phyloP scores from a whole-genome alignment of 176 grass and related monocot species.

The Zoysia japonica region DNA sequence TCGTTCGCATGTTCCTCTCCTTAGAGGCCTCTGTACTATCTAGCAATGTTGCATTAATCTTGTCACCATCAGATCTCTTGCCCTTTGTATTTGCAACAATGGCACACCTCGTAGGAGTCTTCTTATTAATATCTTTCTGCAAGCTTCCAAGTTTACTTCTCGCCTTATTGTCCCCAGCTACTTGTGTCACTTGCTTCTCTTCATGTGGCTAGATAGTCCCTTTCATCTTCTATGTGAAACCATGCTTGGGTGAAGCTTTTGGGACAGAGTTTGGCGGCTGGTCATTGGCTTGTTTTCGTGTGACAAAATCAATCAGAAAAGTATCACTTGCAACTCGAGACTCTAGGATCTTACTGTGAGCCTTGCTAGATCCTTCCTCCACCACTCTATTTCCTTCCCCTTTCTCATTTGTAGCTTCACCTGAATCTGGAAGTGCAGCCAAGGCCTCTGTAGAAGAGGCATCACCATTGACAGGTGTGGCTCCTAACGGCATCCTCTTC shows the following conservation, averaged over 20 bases:
- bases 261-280: neutral
- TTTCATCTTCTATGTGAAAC: conserved; percentile 17
- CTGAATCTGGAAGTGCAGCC: conserved; percentile 4
- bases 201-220: conserved; percentile 10
- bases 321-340: neutral
- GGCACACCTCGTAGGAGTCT: neutral
- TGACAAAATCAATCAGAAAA: conserved; percentile 24
- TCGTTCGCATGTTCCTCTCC: neutral
- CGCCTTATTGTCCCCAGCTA: neutral
- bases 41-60: conserved; percentile 16
- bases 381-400: conserved; percentile 8
- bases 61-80: conserved; percentile 17
- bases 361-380: conserved; percentile 28
- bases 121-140: neutral
- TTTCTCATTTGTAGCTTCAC: conserved; percentile 3
- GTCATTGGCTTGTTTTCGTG: neutral
- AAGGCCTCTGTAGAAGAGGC: neutral
- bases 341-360: conserved; percentile 22
- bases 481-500: conserved; percentile 10
- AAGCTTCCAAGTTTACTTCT: conserved; percentile 21
- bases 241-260: conserved; percentile 1
- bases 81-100: conserved; percentile 29
- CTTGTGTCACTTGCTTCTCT: neutral
- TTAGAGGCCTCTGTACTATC: neutral
- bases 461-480: conserved; percentile 16